Conservation (phyloP, 768 basidiomycete species). For the Pisolithus microcarpus region DNA sequence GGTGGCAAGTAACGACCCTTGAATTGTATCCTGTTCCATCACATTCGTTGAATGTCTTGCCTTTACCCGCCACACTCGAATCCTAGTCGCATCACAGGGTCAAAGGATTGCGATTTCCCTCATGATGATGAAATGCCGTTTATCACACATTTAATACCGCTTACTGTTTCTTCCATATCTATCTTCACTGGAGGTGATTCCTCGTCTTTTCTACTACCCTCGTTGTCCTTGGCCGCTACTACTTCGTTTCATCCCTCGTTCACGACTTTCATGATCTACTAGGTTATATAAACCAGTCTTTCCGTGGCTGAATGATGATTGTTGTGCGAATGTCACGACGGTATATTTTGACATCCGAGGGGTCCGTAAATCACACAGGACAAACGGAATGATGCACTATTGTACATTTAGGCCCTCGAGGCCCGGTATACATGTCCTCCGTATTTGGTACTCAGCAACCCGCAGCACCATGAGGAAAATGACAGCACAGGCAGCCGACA, state of each 20-base stretch:
- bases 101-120: constrained; percentile 3
- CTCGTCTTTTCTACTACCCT: constrained; percentile 1
- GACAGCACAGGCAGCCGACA: too few species aligned
- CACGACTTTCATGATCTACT: constrained; percentile 6
- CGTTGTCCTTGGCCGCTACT: constrained; percentile 1
- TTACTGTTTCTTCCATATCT: constrained; percentile 5
- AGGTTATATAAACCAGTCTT: background rate
- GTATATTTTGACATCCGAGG: background rate
- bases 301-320: background rate
- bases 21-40: background rate
- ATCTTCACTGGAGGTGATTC: constrained; percentile 7
- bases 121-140: constrained; percentile 3
- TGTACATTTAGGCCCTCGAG: too few species aligned
- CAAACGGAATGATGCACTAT: too few species aligned
- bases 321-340: background rate
- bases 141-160: constrained; percentile 2
- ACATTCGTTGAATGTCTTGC: background rate
- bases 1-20: constrained; percentile 14
- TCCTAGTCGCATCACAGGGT: background rate
- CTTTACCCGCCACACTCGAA: background rate
- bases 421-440: too few species aligned
- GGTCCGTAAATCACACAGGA: background rate
- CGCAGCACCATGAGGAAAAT: too few species aligned
- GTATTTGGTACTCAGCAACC: too few species aligned
- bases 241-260: background rate